These are phyloP conservation scores for Suillus fuscotomentosus DNA, from an alignment of 768 basidiomycete species.

Conservation along the genomic window DNA sequence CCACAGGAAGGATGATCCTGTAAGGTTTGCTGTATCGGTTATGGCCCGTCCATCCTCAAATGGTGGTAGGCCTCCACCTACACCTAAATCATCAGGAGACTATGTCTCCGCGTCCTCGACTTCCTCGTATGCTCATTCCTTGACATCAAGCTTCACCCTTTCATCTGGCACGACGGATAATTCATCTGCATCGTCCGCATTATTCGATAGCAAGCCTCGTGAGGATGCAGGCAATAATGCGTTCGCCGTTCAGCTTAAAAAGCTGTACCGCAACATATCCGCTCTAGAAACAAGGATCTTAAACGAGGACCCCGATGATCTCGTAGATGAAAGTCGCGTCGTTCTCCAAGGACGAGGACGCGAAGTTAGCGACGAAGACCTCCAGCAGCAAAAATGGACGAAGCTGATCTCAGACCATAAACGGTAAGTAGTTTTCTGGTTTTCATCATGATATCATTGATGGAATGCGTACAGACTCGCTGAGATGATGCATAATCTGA, in stretches of 20 bases:
- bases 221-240: conserved; percentile 63
- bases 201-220: conserved; percentile 57
- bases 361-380: conserved; percentile 47
- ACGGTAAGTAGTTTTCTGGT: conserved; percentile 50
- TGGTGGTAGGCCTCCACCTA: conserved; percentile 43
- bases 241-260: conserved; percentile 74
- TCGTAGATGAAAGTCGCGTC: conserved; percentile 38
- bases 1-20: conserved; percentile 87
- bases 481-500: conserved; percentile 85
- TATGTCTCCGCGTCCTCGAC: conserved; percentile 73
- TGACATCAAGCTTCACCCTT: conserved; percentile 67
- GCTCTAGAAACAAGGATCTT: conserved; percentile 75
- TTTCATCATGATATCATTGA: conserved; percentile 9
- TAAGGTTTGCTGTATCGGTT: conserved; percentile 62
- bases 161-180: conserved; percentile 73
- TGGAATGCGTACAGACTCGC: conserved; percentile 61
- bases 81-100: conserved; percentile 65
- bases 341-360: conserved; percentile 34
- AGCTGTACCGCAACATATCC: conserved; percentile 80
- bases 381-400: conserved; percentile 75
- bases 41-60: conserved; percentile 46
- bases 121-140: conserved; percentile 70
- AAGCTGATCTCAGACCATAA: conserved; percentile 80
- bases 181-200: conserved; percentile 68
- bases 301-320: conserved; percentile 57